phyloP scores from a whole-genome alignment of 2,329 filamentous ascomycete genomes.

The Fusarium circinatum region DNA sequence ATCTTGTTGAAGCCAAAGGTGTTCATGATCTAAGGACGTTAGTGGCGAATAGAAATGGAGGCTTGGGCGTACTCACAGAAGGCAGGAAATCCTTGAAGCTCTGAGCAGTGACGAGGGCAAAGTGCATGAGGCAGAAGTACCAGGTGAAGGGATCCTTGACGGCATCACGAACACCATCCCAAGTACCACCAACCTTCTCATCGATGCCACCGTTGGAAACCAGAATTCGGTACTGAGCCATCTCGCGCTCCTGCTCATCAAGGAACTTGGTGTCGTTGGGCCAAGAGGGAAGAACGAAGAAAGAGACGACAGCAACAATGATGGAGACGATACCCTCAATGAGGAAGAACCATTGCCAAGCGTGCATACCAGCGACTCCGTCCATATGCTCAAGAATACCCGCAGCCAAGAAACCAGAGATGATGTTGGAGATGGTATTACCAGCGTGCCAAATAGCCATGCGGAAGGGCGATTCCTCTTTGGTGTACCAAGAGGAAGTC shows the following conservation, averaged over 20 bases:
- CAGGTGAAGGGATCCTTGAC: constrained; percentile 52
- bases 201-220: constrained; percentile 52
- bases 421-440: constrained; percentile 57
- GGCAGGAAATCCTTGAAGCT: constrained; percentile 58
- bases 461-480: constrained; percentile 54
- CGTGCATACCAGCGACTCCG: constrained; percentile 46
- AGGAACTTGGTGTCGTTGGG: constrained; percentile 48
- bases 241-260: constrained; percentile 51
- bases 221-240: constrained; percentile 50
- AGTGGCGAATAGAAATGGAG: background rate
- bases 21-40: constrained; percentile 40
- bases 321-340: constrained; percentile 50
- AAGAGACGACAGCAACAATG: constrained; percentile 46
- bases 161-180: constrained; percentile 50
- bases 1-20: constrained; percentile 46
- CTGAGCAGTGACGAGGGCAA: constrained; percentile 55
- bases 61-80: constrained; percentile 37
- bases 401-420: constrained; percentile 57
- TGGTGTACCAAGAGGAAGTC: constrained; percentile 60
- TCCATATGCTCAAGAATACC: constrained; percentile 57
- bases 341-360: constrained; percentile 58
- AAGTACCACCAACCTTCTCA: constrained; percentile 51
- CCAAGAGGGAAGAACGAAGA: constrained; percentile 49
- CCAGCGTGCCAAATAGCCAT: constrained; percentile 60
- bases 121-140: constrained; percentile 53